phyloP scores from a whole-genome alignment of 257 asterid genomes.

The Capsicum baccatum region DNA sequence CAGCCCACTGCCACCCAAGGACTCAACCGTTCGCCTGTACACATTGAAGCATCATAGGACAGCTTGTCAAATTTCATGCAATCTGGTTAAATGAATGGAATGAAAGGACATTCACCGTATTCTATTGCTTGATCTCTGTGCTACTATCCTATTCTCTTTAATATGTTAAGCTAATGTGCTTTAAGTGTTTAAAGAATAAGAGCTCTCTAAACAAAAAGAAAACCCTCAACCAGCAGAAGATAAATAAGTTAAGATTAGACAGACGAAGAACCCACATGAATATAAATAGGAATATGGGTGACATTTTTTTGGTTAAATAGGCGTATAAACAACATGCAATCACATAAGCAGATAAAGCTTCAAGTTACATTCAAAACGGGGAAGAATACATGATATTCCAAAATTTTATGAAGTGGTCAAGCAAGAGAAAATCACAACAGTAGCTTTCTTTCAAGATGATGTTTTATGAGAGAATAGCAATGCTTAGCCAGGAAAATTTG shows the following conservation, averaged over 20 bases:
- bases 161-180: neutral
- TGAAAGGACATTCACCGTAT: neutral
- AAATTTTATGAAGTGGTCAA: neutral
- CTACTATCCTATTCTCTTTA: neutral
- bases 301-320: neutral
- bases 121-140: neutral
- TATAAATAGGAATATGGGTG: neutral
- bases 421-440: neutral
- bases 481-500: neutral
- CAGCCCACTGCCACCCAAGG: constrained; percentile 93
- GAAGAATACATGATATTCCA: neutral
- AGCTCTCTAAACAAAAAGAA: constrained; percentile 2
- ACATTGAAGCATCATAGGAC: neutral
- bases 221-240: neutral
- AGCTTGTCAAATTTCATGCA: neutral
- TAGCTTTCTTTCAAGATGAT: neutral
- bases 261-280: neutral
- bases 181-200: neutral
- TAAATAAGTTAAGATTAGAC: neutral
- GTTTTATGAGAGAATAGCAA: neutral
- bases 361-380: neutral
- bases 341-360: neutral
- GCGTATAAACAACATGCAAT: neutral
- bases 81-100: neutral
- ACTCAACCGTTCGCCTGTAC: constrained; percentile 86